phyloP scores from a whole-genome alignment of 140 eudicot genomes.

The Oenanthe javanica region DNA sequence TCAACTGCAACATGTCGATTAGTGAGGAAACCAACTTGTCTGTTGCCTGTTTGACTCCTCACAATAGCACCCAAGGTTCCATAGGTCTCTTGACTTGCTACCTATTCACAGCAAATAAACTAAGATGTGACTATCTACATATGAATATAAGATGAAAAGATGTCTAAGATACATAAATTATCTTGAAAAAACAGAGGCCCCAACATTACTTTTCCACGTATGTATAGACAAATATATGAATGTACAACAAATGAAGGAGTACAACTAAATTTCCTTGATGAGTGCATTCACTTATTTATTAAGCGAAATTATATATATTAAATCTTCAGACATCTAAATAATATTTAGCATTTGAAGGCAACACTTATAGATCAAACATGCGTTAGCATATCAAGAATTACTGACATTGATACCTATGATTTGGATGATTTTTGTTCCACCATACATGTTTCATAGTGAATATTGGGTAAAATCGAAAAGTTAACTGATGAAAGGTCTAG shows the following conservation, averaged over 20 bases:
- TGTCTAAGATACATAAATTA: not conserved
- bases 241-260: no score
- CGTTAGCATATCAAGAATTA: not conserved
- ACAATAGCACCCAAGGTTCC: constrained; percentile 97
- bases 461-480: not conserved
- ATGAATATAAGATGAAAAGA: not conserved
- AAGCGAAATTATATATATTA: not conserved
- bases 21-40: constrained; percentile 92
- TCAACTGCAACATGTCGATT: constrained; percentile 95
- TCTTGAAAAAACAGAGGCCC: not conserved
- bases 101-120: constrained; percentile 34
- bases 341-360: not conserved
- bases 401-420: no score
- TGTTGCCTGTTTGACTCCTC: constrained; percentile 88
- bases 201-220: not conserved
- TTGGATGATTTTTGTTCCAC: not conserved
- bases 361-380: not conserved
- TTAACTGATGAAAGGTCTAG: not conserved
- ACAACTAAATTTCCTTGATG: not conserved
- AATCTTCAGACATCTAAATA: not conserved
- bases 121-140: not conserved
- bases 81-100: constrained; percentile 90
- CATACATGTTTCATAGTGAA: not conserved
- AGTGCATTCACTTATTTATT: not conserved
- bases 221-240: not conserved